Percentiles rank a stretch among this genome's conserved stretches.
phyloP scores from a whole-genome alignment of 148 eudicot genomes.

The Mesembryanthemum crystallinum region DNA sequence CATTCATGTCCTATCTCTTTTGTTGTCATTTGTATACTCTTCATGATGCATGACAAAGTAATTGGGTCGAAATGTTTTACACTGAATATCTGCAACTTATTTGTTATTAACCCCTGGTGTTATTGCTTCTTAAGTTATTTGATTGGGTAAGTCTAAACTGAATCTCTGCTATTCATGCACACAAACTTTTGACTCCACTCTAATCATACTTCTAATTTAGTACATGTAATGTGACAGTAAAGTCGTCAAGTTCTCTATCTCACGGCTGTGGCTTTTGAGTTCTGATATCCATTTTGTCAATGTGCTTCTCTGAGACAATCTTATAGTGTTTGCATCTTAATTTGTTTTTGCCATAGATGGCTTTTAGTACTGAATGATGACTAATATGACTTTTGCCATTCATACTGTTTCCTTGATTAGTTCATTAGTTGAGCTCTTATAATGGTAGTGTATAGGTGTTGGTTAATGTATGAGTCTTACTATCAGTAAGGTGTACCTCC shows the following conservation, averaged over 20 bases:
- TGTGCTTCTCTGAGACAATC: neutral
- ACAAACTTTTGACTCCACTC: neutral
- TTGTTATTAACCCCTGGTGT: neutral
- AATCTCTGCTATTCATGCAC: neutral
- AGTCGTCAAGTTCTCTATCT: neutral
- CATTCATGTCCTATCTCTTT: conserved; percentile 7
- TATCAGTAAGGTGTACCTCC: neutral
- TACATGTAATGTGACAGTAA: neutral
- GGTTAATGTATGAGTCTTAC: neutral
- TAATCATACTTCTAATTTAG: neutral
- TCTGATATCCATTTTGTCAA: neutral
- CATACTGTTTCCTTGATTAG: too few relatives aligned
- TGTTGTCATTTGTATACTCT: neutral
- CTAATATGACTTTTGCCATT: neutral
- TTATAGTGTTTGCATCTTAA: conserved; percentile 3
- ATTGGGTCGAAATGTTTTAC: neutral
- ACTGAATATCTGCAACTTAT: neutral
- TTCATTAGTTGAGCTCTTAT: neutral
- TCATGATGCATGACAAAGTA: neutral
- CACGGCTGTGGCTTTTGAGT: neutral
- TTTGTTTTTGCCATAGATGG: neutral
- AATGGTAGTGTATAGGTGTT: neutral
- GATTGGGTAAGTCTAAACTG: neutral
- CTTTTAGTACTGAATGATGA: neutral
- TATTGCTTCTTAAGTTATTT: neutral